These are phyloP conservation scores for Wickerhamiella occidentalis DNA, from an alignment of 805 yeast genomes.

Conservation along the genomic window DNA sequence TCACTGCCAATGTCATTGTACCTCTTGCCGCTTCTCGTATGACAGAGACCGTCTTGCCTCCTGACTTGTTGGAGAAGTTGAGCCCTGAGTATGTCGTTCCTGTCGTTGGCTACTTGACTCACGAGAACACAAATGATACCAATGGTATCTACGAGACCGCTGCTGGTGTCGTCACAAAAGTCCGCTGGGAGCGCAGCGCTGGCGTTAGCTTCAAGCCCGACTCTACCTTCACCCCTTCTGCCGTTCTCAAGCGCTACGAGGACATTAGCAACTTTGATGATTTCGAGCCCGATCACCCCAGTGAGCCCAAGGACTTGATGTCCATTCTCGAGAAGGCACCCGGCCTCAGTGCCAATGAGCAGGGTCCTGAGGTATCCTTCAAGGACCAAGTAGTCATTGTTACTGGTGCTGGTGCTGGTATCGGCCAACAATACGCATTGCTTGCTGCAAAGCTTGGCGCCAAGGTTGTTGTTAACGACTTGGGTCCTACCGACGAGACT, in stretches of 20 bases:
- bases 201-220: conserved; percentile 79
- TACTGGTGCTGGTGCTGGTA: conserved; percentile 92
- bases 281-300: conserved; percentile 55
- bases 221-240: conserved; percentile 68
- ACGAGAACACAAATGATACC: conserved; percentile 47
- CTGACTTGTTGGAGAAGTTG: conserved; percentile 65
- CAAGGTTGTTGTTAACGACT: conserved; percentile 86
- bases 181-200: conserved; percentile 87
- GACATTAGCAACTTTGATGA: conserved; percentile 47
- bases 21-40: conserved; percentile 92
- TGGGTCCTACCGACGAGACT: conserved; percentile 56
- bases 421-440: conserved; percentile 82
- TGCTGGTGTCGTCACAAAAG: conserved; percentile 83
- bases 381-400: conserved; percentile 77
- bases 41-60: conserved; percentile 86
- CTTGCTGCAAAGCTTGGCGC: conserved; percentile 86
- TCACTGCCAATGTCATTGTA: conserved; percentile 75
- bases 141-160: conserved; percentile 85
- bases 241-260: conserved; percentile 55
- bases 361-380: conserved; percentile 48
- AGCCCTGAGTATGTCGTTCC: conserved; percentile 90
- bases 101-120: conserved; percentile 66
- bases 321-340: conserved; percentile 42
- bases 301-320: conserved; percentile 57
- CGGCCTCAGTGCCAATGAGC: conserved; percentile 44